These are phyloP conservation scores for Ceriops zippeliana DNA, from an alignment of 345 rosid species.

Conservation along the genomic window DNA sequence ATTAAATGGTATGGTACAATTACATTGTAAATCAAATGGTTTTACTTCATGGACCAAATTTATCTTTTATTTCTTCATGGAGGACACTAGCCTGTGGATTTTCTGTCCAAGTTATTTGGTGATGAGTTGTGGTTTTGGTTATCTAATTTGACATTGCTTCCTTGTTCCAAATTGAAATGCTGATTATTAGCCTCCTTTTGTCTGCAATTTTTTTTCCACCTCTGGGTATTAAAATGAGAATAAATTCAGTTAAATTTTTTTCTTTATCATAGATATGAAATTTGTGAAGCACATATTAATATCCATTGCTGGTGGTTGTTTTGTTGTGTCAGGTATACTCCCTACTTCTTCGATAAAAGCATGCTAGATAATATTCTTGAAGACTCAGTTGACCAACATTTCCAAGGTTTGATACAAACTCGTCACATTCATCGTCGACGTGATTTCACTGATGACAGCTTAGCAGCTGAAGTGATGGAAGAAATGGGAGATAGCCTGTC, in stretches of 20 bases:
- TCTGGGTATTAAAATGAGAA: conserved; percentile 1
- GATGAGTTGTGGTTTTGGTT: not conserved
- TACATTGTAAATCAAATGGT: not conserved
- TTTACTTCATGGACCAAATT: not conserved
- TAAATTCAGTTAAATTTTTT: not conserved
- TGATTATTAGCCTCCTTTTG: not conserved
- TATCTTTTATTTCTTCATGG: not conserved
- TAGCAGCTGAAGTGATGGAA: conserved; percentile 75
- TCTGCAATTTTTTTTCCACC: not conserved
- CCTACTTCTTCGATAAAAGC: conserved; percentile 89
- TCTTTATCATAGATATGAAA: no score
- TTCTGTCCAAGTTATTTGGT: not conserved
- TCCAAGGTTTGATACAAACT: conserved; percentile 74
- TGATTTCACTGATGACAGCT: conserved; percentile 76
- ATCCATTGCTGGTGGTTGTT: conserved; percentile 14
- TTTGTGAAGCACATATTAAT: not conserved
- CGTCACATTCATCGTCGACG: conserved; percentile 81
- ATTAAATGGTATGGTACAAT: conserved; percentile 63
- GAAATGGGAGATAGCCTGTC: conserved; percentile 78
- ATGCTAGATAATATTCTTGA: conserved; percentile 93
- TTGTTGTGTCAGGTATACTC: conserved; percentile 72
- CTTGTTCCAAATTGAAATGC: not conserved
- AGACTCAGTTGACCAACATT: conserved; percentile 94
- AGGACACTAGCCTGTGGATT: not conserved
- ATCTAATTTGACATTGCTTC: conserved; percentile 1